Conservation (phyloP, 768 basidiomycete species). For the Mrakia frigida region DNA sequence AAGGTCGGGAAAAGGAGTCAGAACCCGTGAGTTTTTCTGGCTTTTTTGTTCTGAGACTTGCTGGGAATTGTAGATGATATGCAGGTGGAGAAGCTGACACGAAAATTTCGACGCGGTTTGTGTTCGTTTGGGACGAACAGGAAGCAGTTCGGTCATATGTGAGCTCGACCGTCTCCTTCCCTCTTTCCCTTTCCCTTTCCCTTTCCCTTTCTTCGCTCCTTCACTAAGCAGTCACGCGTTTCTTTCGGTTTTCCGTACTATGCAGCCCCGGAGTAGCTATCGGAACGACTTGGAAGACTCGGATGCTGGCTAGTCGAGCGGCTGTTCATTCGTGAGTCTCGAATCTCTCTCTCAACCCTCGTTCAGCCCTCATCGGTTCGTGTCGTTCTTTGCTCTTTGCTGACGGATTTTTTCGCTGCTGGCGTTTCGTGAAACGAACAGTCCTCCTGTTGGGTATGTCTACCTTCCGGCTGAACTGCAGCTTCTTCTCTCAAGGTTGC, state of each 20-base stretch:
- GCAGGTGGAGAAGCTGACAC: too few relatives aligned
- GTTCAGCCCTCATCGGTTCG: background rate
- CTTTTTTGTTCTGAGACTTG: too few relatives aligned
- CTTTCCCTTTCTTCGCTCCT: too few relatives aligned
- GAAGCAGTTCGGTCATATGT: background rate
- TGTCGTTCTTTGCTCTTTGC: background rate
- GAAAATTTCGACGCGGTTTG: too few relatives aligned
- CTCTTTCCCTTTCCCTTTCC: background rate
- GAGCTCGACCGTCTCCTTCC: background rate
- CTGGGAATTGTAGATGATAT: too few relatives aligned
- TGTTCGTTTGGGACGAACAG: background rate
- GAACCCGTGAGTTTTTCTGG: background rate
- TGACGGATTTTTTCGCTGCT: too few relatives aligned
- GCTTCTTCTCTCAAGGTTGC: background rate
- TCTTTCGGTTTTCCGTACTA: background rate
- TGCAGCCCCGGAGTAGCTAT: background rate
- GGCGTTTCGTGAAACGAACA: too few relatives aligned
- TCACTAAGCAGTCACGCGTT: too few relatives aligned
- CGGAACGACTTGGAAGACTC: background rate
- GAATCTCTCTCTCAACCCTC: background rate
- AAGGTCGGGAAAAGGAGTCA: background rate
- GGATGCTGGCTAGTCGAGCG: background rate
- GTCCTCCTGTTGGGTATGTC: background rate
- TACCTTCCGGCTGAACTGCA: too few relatives aligned
- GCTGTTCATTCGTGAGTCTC: constrained; percentile 1